Percentiles rank a stretch among this genome's conserved stretches.
Conservation (phyloP, 2,329 filamentous ascomycete genomes). For the Chalaropsis ovoidea region DNA sequence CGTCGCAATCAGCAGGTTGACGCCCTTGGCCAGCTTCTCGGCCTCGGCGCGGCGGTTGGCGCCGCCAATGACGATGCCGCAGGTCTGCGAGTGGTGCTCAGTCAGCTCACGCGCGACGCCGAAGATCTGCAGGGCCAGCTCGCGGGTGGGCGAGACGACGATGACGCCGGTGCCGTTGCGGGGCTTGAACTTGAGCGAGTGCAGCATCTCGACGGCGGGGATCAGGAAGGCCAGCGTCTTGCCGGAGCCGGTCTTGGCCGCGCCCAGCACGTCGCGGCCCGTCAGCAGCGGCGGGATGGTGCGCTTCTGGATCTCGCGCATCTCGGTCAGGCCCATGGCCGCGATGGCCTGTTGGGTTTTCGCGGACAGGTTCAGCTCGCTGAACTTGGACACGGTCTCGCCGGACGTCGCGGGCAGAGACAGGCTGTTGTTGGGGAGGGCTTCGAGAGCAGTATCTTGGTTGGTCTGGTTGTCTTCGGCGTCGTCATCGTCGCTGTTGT, state of each 20-base stretch:
- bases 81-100: conserved; percentile 85
- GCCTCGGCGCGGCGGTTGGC: conserved; percentile 84
- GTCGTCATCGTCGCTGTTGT: conserved; percentile 24
- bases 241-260: conserved; percentile 90
- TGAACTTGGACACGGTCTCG: conserved; percentile 58
- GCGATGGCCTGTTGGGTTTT: conserved; percentile 80
- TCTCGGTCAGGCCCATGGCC: conserved; percentile 86
- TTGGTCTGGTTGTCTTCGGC: conserved; percentile 27
- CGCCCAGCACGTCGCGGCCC: conserved; percentile 84
- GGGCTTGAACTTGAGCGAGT: conserved; percentile 84
- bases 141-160: conserved; percentile 83
- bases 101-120: conserved; percentile 89
- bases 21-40: conserved; percentile 86
- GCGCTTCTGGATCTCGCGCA: conserved; percentile 88
- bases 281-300: conserved; percentile 81
- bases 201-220: conserved; percentile 86
- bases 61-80: conserved; percentile 91
- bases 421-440: conserved; percentile 36
- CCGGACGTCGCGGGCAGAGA: conserved; percentile 48
- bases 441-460: conserved; percentile 31
- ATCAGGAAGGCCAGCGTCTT: conserved; percentile 95
- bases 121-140: conserved; percentile 91
- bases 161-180: conserved; percentile 88
- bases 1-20: conserved; percentile 89
- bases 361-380: conserved; percentile 73